phyloP scores from a whole-genome alignment of 2,329 filamentous ascomycete species.

The Alternaria alternata region DNA sequence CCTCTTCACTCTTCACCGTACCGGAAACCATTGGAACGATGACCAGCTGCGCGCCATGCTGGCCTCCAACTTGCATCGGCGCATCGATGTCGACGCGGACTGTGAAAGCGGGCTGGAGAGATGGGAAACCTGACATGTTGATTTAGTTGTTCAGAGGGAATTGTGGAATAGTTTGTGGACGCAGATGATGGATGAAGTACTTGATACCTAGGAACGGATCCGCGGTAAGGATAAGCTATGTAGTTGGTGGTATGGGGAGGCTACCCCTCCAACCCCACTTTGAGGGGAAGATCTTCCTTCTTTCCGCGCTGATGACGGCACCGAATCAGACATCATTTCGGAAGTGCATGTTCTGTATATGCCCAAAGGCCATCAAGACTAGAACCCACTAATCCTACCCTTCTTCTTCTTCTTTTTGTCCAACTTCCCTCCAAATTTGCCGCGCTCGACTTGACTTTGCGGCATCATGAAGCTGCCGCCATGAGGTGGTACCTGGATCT shows the following conservation, averaged over 20 bases:
- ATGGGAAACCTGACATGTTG: conserved; percentile 39
- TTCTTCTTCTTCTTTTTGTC: conserved; percentile 49
- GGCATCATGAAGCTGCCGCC: conserved; percentile 15
- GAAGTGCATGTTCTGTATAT: not conserved
- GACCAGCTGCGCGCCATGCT: conserved; percentile 30
- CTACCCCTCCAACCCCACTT: conserved; percentile 32
- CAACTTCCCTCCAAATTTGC: conserved; percentile 45
- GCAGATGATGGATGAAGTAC: not conserved
- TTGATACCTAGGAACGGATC: conserved; percentile 1
- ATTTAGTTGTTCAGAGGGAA: not conserved
- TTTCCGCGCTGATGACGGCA: conserved; percentile 19
- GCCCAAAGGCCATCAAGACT: not conserved
- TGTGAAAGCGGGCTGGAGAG: conserved; percentile 42
- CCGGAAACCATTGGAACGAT: conserved; percentile 43
- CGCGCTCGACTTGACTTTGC: conserved; percentile 47
- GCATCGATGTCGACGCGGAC: conserved; percentile 41
- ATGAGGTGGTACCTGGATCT: conserved; percentile 10
- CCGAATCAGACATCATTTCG: not conserved
- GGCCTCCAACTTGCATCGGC: conserved; percentile 36
- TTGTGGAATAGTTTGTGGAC: not conserved
- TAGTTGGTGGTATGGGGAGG: conserved; percentile 10
- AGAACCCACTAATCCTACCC: conserved; percentile 46
- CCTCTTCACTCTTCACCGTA: conserved; percentile 41
- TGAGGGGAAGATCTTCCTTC: conserved; percentile 5
- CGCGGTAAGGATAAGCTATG: not conserved